Conservation (phyloP, 2,329 filamentous ascomycete genomes). For the Aspergillus pseudonomiae region DNA sequence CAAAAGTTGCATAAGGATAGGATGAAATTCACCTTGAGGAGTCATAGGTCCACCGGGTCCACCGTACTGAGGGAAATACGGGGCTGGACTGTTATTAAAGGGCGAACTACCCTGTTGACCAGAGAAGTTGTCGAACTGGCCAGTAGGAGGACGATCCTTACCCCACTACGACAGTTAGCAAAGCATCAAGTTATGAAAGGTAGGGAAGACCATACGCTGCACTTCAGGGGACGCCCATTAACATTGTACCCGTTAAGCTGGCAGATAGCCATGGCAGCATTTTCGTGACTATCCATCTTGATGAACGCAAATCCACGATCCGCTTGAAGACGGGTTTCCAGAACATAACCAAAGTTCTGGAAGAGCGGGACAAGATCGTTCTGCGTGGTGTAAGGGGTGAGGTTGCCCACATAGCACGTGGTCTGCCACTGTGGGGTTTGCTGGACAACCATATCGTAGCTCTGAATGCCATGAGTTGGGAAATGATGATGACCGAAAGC, state of each 20-base stretch:
- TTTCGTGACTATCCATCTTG: constrained; percentile 99
- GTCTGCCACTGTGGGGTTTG: constrained; percentile 99
- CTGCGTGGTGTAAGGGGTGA: constrained; percentile 96
- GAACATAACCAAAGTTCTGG: constrained; percentile 97
- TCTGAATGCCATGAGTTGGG: constrained; percentile 93
- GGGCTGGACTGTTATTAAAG: constrained; percentile 73
- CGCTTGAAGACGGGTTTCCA: constrained; percentile 96
- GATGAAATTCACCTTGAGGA: constrained; percentile 52
- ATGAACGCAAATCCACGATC: constrained; percentile 98
- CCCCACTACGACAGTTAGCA: constrained; percentile 72
- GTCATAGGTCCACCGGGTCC: constrained; percentile 68
- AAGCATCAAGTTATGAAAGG: constrained; percentile 33
- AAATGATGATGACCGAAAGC: constrained; percentile 98
- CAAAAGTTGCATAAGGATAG: not conserved
- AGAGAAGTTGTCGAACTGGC: constrained; percentile 79
- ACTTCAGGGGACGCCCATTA: constrained; percentile 94
- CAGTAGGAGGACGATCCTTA: constrained; percentile 92
- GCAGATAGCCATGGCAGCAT: constrained; percentile 97
- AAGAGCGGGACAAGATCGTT: constrained; percentile 97
- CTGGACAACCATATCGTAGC: constrained; percentile 93
- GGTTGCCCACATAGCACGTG: constrained; percentile 95
- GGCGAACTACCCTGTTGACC: constrained; percentile 73
- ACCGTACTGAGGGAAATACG: constrained; percentile 92
- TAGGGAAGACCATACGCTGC: constrained; percentile 75
- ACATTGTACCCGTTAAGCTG: constrained; percentile 98